phyloP scores from a whole-genome alignment of 371 early-diverging fungal genomes.

The Syncephalis plumigaleata region DNA sequence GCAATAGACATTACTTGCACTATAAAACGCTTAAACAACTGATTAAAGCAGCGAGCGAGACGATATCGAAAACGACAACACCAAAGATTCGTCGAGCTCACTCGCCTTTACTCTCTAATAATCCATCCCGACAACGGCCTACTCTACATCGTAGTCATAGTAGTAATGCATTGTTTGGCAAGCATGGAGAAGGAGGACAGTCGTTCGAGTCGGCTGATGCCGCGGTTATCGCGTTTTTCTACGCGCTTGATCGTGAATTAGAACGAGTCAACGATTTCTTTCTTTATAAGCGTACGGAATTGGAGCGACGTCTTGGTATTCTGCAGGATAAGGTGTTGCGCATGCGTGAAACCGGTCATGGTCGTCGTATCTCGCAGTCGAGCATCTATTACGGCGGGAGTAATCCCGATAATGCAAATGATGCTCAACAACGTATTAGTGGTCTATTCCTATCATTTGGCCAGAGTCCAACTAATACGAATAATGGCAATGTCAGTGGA shows the following conservation, averaged over 20 bases:
- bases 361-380: too few relatives aligned
- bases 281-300: constrained; percentile 30
- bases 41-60: constrained; percentile 31
- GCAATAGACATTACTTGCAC: constrained; percentile 27
- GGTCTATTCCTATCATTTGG: constrained; percentile 1
- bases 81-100: constrained; percentile 15
- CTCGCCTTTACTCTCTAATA: not conserved
- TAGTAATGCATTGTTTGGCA: not conserved
- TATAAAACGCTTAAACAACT: constrained; percentile 46
- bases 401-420: not conserved
- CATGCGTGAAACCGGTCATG: not conserved
- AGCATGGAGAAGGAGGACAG: too few relatives aligned
- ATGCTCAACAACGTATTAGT: not conserved
- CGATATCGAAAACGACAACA: constrained; percentile 11
- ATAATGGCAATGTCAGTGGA: too few relatives aligned
- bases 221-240: constrained; percentile 23
- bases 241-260: constrained; percentile 40
- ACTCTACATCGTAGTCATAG: not conserved
- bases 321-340: constrained; percentile 29
- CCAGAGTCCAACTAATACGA: constrained; percentile 6
- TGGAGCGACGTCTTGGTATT: constrained; percentile 41
- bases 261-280: constrained; percentile 50
- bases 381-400: not conserved
- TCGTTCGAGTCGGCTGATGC: not conserved
- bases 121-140: not conserved